These are phyloP conservation scores for Salvia rosmarinus DNA, from an alignment of 257 asterid species.

Conservation along the genomic window DNA sequence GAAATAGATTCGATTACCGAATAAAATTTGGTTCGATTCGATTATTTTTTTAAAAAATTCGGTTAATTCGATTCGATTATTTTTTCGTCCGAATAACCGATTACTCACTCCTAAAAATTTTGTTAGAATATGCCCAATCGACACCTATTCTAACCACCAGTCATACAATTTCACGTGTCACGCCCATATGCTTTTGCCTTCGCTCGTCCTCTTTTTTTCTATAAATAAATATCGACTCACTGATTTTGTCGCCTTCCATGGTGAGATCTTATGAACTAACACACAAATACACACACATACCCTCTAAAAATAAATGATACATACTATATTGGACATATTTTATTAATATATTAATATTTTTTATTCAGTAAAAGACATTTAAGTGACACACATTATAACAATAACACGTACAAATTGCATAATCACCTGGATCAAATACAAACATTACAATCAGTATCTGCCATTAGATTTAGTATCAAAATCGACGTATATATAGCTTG, in stretches of 20 bases:
- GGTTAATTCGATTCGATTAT: too few species aligned
- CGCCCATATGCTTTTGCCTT: neutral
- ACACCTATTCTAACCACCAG: constrained; percentile 22
- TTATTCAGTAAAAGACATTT: neutral
- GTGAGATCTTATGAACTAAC: neutral
- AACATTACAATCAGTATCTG: neutral
- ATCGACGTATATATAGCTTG: neutral
- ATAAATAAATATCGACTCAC: neutral
- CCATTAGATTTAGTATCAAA: neutral
- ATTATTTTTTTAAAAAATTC: too few species aligned
- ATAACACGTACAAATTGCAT: neutral
- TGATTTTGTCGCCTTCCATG: neutral
- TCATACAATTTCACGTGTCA: constrained; percentile 11
- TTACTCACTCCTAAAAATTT: too few species aligned
- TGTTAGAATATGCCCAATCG: constrained; percentile 29
- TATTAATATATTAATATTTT: too few species aligned
- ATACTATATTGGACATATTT: neutral
- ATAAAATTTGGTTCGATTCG: too few species aligned
- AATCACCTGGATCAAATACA: neutral
- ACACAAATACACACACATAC: neutral
- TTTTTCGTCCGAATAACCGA: too few species aligned
- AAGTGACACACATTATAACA: neutral
- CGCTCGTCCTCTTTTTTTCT: neutral
- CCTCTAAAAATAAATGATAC: neutral
- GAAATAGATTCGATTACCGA: too few species aligned